phyloP scores from a whole-genome alignment of 2,329 filamentous ascomycete genomes.

The Aspergillus sclerotialis region DNA sequence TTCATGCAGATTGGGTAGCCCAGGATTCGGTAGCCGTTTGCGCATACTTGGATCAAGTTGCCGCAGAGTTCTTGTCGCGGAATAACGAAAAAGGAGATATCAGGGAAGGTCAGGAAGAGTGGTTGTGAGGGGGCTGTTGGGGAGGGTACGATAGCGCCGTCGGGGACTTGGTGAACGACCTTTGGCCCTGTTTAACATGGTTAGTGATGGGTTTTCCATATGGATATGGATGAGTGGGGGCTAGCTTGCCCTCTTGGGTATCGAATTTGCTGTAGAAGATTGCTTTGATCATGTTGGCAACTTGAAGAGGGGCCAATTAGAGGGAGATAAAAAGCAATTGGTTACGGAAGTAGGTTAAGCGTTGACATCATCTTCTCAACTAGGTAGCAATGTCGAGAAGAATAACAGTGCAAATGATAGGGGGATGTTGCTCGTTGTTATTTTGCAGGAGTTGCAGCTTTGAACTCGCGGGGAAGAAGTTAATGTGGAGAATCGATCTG shows the following conservation, averaged over 20 bases:
- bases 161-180: slow-evolving; percentile 58
- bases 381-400: too few relatives aligned
- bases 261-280: slow-evolving; percentile 64
- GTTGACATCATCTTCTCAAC: too few relatives aligned
- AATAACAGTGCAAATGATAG: too few relatives aligned
- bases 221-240: neutral
- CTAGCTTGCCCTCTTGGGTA: slow-evolving; percentile 44
- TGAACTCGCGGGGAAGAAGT: too few relatives aligned
- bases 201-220: neutral
- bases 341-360: slow-evolving; percentile 1
- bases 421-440: neutral
- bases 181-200: slow-evolving; percentile 44
- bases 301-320: slow-evolving; percentile 2
- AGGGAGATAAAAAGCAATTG: slow-evolving; percentile 1
- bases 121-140: slow-evolving; percentile 41
- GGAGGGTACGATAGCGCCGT: slow-evolving; percentile 49
- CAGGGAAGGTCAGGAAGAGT: slow-evolving; percentile 77
- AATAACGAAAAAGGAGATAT: slow-evolving; percentile 87
- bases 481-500: too few relatives aligned
- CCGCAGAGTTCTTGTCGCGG: slow-evolving; percentile 94
- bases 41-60: slow-evolving; percentile 65
- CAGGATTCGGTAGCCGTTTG: slow-evolving; percentile 72
- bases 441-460: too few relatives aligned
- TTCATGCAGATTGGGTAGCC: slow-evolving; percentile 86
- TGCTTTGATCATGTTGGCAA: slow-evolving; percentile 50